Percentiles rank a stretch among this genome's conserved stretches.
These are phyloP conservation scores for Batkoa obscura DNA, from an alignment of 371 early-diverging fungal genomes.

Conservation along the genomic window DNA sequence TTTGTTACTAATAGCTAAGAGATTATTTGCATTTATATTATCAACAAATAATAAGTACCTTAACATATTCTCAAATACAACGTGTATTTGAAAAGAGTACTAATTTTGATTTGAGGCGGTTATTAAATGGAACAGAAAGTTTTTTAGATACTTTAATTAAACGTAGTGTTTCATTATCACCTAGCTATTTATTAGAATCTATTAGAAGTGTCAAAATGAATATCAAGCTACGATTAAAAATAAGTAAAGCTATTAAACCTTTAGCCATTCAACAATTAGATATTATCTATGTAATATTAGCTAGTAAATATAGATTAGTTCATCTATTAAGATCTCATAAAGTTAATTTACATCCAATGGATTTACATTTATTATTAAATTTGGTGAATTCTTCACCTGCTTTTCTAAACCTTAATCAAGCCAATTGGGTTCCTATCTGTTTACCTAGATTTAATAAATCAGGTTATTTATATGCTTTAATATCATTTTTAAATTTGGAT, in stretches of 20 bases:
- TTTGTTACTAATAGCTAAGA: conserved; percentile 27
- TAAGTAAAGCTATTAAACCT: conserved; percentile 55
- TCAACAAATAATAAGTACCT: conserved; percentile 67
- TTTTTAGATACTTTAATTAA: neutral
- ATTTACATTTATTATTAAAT: conserved; percentile 67
- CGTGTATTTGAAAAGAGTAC: conserved; percentile 67
- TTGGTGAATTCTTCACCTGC: conserved; percentile 56
- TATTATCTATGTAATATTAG: conserved; percentile 12
- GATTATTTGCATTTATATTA: conserved; percentile 64
- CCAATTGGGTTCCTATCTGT: conserved; percentile 91
- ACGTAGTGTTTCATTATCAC: neutral
- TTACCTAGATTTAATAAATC: conserved; percentile 74
- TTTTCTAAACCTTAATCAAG: conserved; percentile 33
- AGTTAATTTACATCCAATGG: conserved; percentile 15
- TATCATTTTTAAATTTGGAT: conserved; percentile 50
- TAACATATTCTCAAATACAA: conserved; percentile 64
- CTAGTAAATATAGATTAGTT: conserved; percentile 37
- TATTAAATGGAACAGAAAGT: conserved; percentile 33
- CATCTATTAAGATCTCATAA: conserved; percentile 3
- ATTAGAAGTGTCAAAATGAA: conserved; percentile 59
- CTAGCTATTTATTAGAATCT: conserved; percentile 50
- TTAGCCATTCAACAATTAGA: neutral
- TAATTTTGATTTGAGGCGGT: conserved; percentile 75
- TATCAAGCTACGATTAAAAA: conserved; percentile 43
- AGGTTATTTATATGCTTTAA: conserved; percentile 76